Evolutionary conservation across 371 early-diverging fungal genomes (phyloP), one percentile per base, ranked within the genome.

Genomic region (Circinella umbellata): DNA sequence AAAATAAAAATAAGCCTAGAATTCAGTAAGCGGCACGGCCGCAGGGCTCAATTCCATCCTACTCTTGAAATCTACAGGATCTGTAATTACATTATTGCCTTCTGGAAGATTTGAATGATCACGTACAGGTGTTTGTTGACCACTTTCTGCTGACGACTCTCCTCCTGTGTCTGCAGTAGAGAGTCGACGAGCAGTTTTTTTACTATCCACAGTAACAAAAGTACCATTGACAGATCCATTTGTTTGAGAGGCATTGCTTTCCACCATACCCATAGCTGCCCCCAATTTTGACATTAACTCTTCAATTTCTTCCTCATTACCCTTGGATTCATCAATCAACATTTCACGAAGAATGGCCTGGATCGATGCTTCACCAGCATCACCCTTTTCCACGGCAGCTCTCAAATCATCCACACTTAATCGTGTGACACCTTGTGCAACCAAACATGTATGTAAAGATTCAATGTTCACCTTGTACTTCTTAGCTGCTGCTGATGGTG

Each of bases 61-160:
- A 39, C 80, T 81, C 80, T 89, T 90, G 81, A 88, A 85, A 27
- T 75, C 80, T 36, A 80, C 78, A 1, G 86, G 61, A 67, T 88
- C 88, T 4, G 76, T 69, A 68, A 88, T 77, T n/a, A 85, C 59
- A 20, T 61, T 51, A 20, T 80, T 86, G 38, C 80, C 82, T 2
- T 75, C 79, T 14, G 80, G 80, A 34, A 88, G 67, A 36, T 60
- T 53, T 4, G 67, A 39, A 51, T 79, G 73, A 38, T 76, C 70
- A 15, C 74, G 47, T 14, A 63, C 64, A 27, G 69, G 74, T 5
- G 73, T 68, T 47, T 51, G 64, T 14, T 66, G 69, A 27, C 74
- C 76, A 38, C 68, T 62, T n/a, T 73, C 67, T 20, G 65, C 39
- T 7, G 69, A 65, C 13, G 66, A 66, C 35, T 71, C 68, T 20